A percentile compares a stretch with the other conserved stretches of the same genome.
phyloP scores from a whole-genome alignment of 306 rosid species.

The Vigna hirtella region DNA sequence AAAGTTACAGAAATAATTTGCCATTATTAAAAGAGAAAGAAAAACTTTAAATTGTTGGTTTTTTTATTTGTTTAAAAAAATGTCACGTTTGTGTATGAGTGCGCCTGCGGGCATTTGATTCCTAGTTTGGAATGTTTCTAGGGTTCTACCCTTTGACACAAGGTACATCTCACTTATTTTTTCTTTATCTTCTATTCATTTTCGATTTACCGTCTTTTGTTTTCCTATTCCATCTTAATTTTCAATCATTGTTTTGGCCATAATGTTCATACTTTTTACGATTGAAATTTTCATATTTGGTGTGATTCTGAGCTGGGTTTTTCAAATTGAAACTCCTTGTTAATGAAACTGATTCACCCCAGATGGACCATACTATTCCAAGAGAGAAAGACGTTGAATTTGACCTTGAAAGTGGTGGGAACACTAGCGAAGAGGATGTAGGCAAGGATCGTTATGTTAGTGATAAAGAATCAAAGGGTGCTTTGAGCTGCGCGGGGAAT shows the following conservation, averaged over 20 bases:
- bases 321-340: slow-evolving; percentile 21
- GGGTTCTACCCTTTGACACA: slow-evolving; percentile 53
- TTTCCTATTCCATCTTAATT: not conserved
- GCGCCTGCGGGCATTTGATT: slow-evolving; percentile 44
- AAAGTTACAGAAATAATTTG: slow-evolving; percentile 14
- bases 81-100: slow-evolving; percentile 31
- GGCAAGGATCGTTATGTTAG: slow-evolving; percentile 48
- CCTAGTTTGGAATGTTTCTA: slow-evolving; percentile 52
- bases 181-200: not conserved
- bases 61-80: slow-evolving; percentile 5
- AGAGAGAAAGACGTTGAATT: slow-evolving; percentile 50
- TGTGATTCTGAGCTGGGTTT: slow-evolving; percentile 32
- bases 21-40: slow-evolving; percentile 2
- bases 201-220: not conserved
- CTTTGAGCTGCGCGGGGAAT: slow-evolving; percentile 52
- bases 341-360: slow-evolving; percentile 44
- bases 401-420: slow-evolving; percentile 71
- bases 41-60: slow-evolving; percentile 16
- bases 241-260: slow-evolving; percentile 16
- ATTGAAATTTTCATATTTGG: slow-evolving; percentile 1
- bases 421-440: slow-evolving; percentile 66
- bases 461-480: slow-evolving; percentile 53
- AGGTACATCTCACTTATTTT: slow-evolving; percentile 33
- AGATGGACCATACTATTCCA: slow-evolving; percentile 50
- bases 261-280: not conserved